These are phyloP conservation scores for Rubroboletus satanas DNA, from an alignment of 768 basidiomycete species.

Conservation along the genomic window DNA sequence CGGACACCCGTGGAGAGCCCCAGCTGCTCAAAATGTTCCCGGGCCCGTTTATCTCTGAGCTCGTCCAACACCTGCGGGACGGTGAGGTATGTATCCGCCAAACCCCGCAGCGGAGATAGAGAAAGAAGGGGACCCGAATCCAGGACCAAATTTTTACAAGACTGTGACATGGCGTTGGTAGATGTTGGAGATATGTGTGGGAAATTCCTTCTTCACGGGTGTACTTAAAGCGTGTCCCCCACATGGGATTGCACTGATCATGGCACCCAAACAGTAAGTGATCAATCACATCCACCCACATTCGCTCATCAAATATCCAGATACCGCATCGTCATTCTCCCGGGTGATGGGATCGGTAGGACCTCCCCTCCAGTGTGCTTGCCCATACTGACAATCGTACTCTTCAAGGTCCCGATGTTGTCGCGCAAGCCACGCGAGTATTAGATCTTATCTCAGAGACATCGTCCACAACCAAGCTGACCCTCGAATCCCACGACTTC, in stretches of 20 bases:
- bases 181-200: slow-evolving; percentile 1
- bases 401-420: slow-evolving; percentile 79
- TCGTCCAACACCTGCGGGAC: slow-evolving; percentile 89
- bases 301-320: slow-evolving; percentile 36
- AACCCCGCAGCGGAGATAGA: slow-evolving; percentile 81
- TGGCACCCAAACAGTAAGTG: slow-evolving; percentile 45
- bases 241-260: slow-evolving; percentile 11
- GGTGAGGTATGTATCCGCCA: slow-evolving; percentile 82
- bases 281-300: slow-evolving; percentile 10
- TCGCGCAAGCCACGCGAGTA: slow-evolving; percentile 79
- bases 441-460: slow-evolving; percentile 66
- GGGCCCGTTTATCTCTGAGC: slow-evolving; percentile 80
- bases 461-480: slow-evolving; percentile 63
- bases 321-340: slow-evolving; percentile 83
- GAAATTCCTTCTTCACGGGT: neutral
- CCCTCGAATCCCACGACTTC: slow-evolving; percentile 73
- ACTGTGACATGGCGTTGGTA: slow-evolving; percentile 32
- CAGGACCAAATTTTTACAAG: slow-evolving; percentile 78
- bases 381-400: neutral
- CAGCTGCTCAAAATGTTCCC: slow-evolving; percentile 81
- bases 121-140: slow-evolving; percentile 94
- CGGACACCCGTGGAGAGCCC: slow-evolving; percentile 73
- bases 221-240: neutral
- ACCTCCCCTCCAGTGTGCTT: neutral
- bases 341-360: slow-evolving; percentile 96